Evolutionary conservation across 2,329 filamentous ascomycete species (phyloP).

Genomic region (Fusarium chaquense): DNA sequence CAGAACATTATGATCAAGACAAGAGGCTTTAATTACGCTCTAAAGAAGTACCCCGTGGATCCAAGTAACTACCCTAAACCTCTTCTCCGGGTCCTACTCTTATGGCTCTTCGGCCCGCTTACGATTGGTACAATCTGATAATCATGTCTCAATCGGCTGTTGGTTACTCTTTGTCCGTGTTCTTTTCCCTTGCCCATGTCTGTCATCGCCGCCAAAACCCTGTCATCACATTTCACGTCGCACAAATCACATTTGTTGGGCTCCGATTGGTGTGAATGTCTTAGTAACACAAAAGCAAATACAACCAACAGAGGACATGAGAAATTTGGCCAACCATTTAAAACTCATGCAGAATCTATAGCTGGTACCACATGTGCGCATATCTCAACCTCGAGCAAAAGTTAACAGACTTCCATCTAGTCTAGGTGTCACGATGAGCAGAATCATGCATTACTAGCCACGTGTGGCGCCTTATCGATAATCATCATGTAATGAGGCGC

Average conservation of each 20-base stretch:
- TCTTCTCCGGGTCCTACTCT: constrained; percentile 11
- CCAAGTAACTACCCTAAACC: constrained; percentile 46
- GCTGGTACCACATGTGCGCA: not conserved
- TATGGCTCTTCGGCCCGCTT: too few species aligned
- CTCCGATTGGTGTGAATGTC: not conserved
- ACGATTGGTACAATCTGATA: not conserved
- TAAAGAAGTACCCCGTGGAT: constrained; percentile 43
- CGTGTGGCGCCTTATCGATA: not conserved
- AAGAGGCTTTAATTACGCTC: constrained; percentile 50
- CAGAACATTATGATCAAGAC: constrained; percentile 20
- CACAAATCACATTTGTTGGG: not conserved
- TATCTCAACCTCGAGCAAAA: not conserved
- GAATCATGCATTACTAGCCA: not conserved
- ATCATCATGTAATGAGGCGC: not conserved
- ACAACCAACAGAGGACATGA: not conserved
- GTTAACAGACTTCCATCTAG: not conserved
- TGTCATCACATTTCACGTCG: not conserved
- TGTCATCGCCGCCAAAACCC: not conserved
- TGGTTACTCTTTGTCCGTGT: too few species aligned
- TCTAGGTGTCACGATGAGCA: not conserved
- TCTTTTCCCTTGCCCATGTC: not conserved
- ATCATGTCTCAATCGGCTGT: too few species aligned
- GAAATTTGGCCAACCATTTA: not conserved
- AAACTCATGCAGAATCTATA: not conserved
- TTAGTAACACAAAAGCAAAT: not conserved